Evolutionary conservation across 179 eudicot species (phyloP).

Genomic region (Gypsophila paniculata): DNA sequence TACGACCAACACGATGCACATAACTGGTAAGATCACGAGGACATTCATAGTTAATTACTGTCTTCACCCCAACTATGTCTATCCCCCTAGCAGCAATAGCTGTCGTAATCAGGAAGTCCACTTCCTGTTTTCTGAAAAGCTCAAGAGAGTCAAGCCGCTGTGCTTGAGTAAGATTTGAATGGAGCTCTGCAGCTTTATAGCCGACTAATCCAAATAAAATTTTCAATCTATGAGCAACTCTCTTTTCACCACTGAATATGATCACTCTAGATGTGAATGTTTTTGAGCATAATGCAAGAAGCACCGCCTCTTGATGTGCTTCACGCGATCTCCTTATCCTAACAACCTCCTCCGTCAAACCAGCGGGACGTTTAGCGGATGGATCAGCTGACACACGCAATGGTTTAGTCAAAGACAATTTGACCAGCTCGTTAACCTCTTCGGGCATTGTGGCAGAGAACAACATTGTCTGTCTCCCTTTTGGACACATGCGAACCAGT

Average conservation of each 20-base stretch:
- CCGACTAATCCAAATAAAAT: slow-evolving; percentile 89
- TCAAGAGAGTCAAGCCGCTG: slow-evolving; percentile 91
- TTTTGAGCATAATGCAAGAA: slow-evolving; percentile 84
- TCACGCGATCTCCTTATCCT: slow-evolving; percentile 87
- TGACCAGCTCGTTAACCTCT: slow-evolving; percentile 71
- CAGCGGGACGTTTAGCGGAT: slow-evolving; percentile 65
- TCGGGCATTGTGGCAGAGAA: slow-evolving; percentile 97
- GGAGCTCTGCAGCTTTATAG: slow-evolving; percentile 90
- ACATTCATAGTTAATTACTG: slow-evolving; percentile 84
- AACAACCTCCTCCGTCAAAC: slow-evolving; percentile 85
- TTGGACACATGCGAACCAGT: slow-evolving; percentile 81
- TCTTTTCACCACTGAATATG: slow-evolving; percentile 87
- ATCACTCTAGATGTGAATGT: slow-evolving; percentile 83
- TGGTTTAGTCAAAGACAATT: slow-evolving; percentile 66
- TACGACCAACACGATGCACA: slow-evolving; percentile 98
- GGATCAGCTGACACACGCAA: slow-evolving; percentile 88
- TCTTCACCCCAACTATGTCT: slow-evolving; percentile 84
- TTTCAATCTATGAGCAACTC: slow-evolving; percentile 86
- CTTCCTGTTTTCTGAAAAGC: slow-evolving; percentile 71
- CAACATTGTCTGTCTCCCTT: slow-evolving; percentile 89
- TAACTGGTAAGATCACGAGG: slow-evolving; percentile 84
- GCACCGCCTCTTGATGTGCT: slow-evolving; percentile 90
- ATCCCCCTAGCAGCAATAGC: slow-evolving; percentile 94
- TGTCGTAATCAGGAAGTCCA: slow-evolving; percentile 87
- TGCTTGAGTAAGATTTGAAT: slow-evolving; percentile 81